These are phyloP conservation scores for Claviceps citrina DNA, from an alignment of 2,329 filamentous ascomycete genomes.

Conservation along the genomic window DNA sequence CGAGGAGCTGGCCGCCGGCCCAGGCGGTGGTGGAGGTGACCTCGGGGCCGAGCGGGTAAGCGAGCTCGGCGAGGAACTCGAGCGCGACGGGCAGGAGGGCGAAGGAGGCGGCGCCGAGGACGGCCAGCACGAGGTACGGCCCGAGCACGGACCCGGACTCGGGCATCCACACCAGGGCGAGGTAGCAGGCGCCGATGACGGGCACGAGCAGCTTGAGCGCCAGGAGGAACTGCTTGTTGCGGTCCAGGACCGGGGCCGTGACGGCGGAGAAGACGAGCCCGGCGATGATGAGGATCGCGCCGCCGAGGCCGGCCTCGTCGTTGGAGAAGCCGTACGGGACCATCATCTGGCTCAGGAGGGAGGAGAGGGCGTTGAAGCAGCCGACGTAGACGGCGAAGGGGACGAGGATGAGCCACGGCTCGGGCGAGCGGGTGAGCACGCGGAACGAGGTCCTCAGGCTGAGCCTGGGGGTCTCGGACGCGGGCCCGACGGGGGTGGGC, in stretches of 20 bases:
- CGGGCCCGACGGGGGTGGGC: constrained; percentile 61
- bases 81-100: constrained; percentile 68
- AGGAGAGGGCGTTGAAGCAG: constrained; percentile 85
- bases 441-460: constrained; percentile 34
- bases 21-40: constrained; percentile 72
- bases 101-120: constrained; percentile 71
- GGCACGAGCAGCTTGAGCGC: constrained; percentile 63
- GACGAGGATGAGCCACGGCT: constrained; percentile 67
- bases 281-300: constrained; percentile 76
- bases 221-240: constrained; percentile 62
- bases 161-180: constrained; percentile 67
- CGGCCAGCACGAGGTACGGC: constrained; percentile 57
- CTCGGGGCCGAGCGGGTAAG: constrained; percentile 74
- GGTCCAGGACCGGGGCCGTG: constrained; percentile 67
- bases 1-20: constrained; percentile 73
- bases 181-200: constrained; percentile 55
- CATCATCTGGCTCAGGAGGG: constrained; percentile 80
- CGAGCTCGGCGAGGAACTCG: constrained; percentile 77
- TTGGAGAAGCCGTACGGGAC: constrained; percentile 72
- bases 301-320: constrained; percentile 75
- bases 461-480: constrained; percentile 43
- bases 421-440: constrained; percentile 40
- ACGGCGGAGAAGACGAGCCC: constrained; percentile 67
- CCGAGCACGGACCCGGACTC: constrained; percentile 44
- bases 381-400: constrained; percentile 78